Evolutionary conservation across 495 filamentous ascomycete species (phyloP).

Genomic region (Lepraria neglecta): DNA sequence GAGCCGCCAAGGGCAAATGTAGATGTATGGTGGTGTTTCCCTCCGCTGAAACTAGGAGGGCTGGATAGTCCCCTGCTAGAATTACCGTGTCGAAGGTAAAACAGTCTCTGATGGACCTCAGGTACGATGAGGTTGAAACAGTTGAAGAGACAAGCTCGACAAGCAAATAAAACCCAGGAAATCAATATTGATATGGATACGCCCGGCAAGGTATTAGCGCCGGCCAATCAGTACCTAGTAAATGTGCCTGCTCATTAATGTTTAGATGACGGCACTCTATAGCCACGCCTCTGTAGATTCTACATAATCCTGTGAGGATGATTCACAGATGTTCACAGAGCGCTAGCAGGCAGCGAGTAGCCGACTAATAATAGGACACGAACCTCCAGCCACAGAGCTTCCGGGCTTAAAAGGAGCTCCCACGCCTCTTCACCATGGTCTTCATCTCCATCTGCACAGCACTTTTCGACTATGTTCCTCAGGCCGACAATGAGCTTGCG

Average conservation of each 20-base stretch:
- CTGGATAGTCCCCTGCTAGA: no score
- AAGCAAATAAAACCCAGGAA: not conserved
- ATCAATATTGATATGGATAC: constrained; percentile 8
- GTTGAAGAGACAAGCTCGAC: not conserved
- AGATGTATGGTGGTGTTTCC: no score
- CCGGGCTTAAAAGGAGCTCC: constrained; percentile 3
- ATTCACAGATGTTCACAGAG: not conserved
- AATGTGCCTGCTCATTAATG: not conserved
- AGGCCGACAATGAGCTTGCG: constrained; percentile 79
- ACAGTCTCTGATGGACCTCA: no score
- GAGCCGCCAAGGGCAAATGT: no score
- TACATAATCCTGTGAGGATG: not conserved
- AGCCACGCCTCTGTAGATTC: not conserved
- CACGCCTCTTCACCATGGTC: constrained; percentile 42
- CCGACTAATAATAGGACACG: not conserved
- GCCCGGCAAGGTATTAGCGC: not conserved
- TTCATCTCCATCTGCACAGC: constrained; percentile 92
- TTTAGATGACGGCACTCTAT: not conserved
- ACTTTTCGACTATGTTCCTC: constrained; percentile 88
- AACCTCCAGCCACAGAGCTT: not conserved
- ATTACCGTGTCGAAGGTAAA: no score
- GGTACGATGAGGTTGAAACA: not conserved
- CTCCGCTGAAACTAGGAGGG: no score
- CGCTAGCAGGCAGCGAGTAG: constrained; percentile 11
- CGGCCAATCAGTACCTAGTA: constrained; percentile 1